These are phyloP conservation scores for Iris pallida DNA, from an alignment of 116 monocot genomes.

Conservation along the genomic window DNA sequence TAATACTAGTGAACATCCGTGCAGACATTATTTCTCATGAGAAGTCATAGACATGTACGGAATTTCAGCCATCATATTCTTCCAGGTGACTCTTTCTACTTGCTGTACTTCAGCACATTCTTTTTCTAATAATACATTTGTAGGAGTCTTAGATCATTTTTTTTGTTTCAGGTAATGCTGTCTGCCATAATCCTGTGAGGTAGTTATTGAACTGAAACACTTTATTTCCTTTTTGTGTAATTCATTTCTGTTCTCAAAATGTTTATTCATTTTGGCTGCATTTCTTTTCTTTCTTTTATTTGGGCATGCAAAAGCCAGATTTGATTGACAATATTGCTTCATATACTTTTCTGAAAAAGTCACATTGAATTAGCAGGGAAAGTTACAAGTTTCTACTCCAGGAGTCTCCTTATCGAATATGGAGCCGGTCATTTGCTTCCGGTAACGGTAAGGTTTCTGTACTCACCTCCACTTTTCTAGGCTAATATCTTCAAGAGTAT, in stretches of 20 bases:
- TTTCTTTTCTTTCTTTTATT: too few species aligned
- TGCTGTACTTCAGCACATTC: neutral
- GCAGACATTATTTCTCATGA: constrained; percentile 27
- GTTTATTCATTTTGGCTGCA: too few species aligned
- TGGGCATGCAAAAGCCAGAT: neutral
- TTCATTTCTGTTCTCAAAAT: too few species aligned
- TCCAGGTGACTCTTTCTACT: constrained; percentile 17
- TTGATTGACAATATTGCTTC: too few species aligned
- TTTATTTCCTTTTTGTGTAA: neutral
- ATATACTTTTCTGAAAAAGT: too few species aligned
- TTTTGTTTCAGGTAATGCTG: constrained; percentile 14
- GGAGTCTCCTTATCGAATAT: constrained; percentile 42
- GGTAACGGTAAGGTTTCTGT: constrained; percentile 33
- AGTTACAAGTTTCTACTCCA: constrained; percentile 23
- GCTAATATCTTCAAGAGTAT: neutral
- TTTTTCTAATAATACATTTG: neutral
- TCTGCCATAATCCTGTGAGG: constrained; percentile 17
- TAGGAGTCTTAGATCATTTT: neutral
- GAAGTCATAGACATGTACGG: constrained; percentile 24
- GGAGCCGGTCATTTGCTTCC: constrained; percentile 68
- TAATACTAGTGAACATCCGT: neutral
- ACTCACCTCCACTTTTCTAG: too few species aligned
- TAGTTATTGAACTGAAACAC: neutral
- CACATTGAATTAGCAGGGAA: constrained; percentile 22
- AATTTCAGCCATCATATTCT: constrained; percentile 19